Base-by-base conservation (phyloP, 441 rosid genomes). In the Arabidopsis hybrid region DNA sequence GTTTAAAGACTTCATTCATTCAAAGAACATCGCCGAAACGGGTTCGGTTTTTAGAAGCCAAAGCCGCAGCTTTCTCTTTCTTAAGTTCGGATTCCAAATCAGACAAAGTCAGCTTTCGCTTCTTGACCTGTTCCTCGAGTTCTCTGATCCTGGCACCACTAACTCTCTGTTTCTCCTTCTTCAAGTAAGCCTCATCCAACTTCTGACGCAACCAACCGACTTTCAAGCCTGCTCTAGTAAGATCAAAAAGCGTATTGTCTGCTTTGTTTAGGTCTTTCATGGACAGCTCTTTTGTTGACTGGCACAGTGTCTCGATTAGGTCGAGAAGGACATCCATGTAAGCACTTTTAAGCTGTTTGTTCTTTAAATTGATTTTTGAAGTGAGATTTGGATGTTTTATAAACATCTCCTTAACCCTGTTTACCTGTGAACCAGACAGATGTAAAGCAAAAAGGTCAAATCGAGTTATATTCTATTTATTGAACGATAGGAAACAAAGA, bases 81-180 rank as follows among this genome's bases (percentile, higher is more conserved):
- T 43, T 31, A n/a, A 62, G 52, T 0, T 43, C 40, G 21, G 39
- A 31, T 43, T 62, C 67, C 35, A 62, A 29, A 11, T 43, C 7
- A 6, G 52, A n/a, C 39, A 62, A 45, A 13, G 52, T 31, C 36
- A 36, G 3, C 60, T 66, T 66, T 67, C 14, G 71, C 5, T 51
- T 67, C 61, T 13, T 52, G 10, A 52, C 50, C 2, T 52, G 61
- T 52, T 67, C 14, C 60, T 52, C 50, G 7, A 26, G 61, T 52
- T 52, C 60, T 67, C 3, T 36, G 9, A 67, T 67, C 38, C 14
- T 5, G 6, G 47, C 34, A 1, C 8, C 38, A 6, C 6, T 6
- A n/a, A 14, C 21, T 13, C 7, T 36, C 60, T 51, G 35, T 51
- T 38, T 66, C 18, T 36, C 45, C 17, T 14, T 52, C 57, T 52